Evolutionary conservation across 495 filamentous ascomycete genomes (phyloP), one percentile per base, ranked within the genome.

Genomic region (Glarea lozoyensis): DNA sequence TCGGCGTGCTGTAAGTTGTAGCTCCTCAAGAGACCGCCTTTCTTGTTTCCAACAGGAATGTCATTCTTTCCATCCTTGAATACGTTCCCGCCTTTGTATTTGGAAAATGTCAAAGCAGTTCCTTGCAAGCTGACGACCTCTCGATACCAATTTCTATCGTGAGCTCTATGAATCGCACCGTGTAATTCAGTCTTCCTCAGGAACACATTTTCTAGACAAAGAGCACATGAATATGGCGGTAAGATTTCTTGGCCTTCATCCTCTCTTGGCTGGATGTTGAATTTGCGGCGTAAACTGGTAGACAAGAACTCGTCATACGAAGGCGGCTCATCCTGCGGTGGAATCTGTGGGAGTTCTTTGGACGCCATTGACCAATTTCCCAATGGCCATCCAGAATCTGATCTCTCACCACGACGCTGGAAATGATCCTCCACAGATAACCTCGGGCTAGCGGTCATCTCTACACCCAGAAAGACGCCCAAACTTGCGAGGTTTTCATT

Each of bases 1-100:
- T 84, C 79, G 22, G 78, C 80, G 49, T 82, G 68, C 37, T 81
- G 72, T 18, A 84, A 63, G 22, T 72, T 74, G 54, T 79, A 83
- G 36, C 62, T 70, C 52, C 60, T 67, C 29, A 80, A 55, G 23
- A 81, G 49, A 24, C 54, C 50, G 10, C 71, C 68, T 43, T 51
- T 58, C 46, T 60, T 63, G 12, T 63, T 56, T 56, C 63, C 65
- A 19, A 60, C 57, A 17, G 68, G 65, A 35, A 56, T 60, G 47
- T 73, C 67, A 21, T 52, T 55, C 10, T 50, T 40, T 18, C 52
- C 52, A 11, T 42, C 57, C 27, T 58, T 58, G 43, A 67, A 63
- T 49, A 65, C 57, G 15, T 54, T 54, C 38, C 65, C 58, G 49
- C 61, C 60, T 50, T 75, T 76, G 21, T 70, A 59, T 25, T 64